Base-by-base conservation (phyloP, 164 flowering plant genomes). In the Nelumbo lutea region DNA sequence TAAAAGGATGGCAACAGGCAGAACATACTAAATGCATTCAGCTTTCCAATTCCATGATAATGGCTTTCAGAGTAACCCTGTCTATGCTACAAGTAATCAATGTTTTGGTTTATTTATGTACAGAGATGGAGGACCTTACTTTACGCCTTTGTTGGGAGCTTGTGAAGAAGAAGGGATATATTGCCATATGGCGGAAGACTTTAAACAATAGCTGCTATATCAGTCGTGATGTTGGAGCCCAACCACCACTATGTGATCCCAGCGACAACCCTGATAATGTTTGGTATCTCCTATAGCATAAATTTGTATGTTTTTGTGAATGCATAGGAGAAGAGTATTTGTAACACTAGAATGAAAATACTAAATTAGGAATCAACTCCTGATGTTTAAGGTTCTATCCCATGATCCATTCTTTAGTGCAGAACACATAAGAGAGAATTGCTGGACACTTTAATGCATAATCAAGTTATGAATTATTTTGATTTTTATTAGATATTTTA, bases 121-220 rank as follows among this genome's bases (percentile, higher is more conserved):
- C 85, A 86, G 96, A 88, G 58, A 86, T 89, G 92, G 82, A 70
- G 60, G 71, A 86, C 68, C 83, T 89, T 61, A 84, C 92, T 38
- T 65, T 45, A 64, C 85, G 83, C 9, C 70, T 86, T 67, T 89
- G 96, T 70, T 89, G 96, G 92, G 73, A 81, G 53, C 89, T 89
- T 71, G 84, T 86, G 55, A 84, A 83, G 75, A 89, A 83, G 77
- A 85, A 84, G 56, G 88, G 87, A 38, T 83, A 88, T 74, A 77
- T 89, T 73, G 90, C 92, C 9, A 81, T 89, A 74, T 89, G 92
- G 92, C 73, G 68, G 77, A 89, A 89, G 77, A 88, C 96, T 46
- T 61, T 80, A 56, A 81, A 85, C 77, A 88, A 89, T 71, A 81
- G 80, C 72, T 89, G 96, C 76, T 89, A 88, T 73, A 44, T 76